These are phyloP conservation scores for Epichloe coenophiala DNA, from an alignment of 2,329 filamentous ascomycete genomes.

Conservation along the genomic window DNA sequence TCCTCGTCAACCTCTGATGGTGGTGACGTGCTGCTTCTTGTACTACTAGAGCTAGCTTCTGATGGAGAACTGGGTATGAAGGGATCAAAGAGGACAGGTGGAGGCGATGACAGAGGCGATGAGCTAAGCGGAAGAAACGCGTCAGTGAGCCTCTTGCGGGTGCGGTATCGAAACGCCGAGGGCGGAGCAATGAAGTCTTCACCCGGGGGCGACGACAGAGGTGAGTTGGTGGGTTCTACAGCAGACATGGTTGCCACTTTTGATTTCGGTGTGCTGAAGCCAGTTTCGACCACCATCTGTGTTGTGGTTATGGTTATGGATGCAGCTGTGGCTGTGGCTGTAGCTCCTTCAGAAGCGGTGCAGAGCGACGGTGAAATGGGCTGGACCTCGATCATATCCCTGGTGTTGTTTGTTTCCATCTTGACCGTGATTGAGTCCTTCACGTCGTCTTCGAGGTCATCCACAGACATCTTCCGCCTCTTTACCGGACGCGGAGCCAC, in stretches of 20 bases:
- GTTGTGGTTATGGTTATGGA: not conserved
- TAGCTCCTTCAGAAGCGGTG: not conserved
- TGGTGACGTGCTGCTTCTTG: constrained; percentile 24
- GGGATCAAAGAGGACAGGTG: constrained; percentile 37
- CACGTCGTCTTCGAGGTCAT: not conserved
- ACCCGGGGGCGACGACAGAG: constrained; percentile 25
- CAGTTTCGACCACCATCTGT: not conserved
- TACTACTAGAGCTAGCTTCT: constrained; percentile 20
- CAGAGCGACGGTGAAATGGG: not conserved
- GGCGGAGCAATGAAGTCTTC: constrained; percentile 17
- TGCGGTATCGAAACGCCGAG: constrained; percentile 12
- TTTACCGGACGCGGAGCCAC: constrained; percentile 16
- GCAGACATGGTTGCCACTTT: constrained; percentile 7
- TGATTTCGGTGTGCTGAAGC: constrained; percentile 7
- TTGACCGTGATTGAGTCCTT: not conserved
- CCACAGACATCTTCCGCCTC: constrained; percentile 18
- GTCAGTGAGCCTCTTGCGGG: constrained; percentile 11
- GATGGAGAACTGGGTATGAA: constrained; percentile 27
- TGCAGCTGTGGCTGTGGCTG: constrained; percentile 1
- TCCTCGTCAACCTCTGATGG: constrained; percentile 30
- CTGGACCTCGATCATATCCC: not conserved
- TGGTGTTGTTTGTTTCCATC: not conserved
- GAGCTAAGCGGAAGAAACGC: constrained; percentile 24
- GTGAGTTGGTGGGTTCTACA: constrained; percentile 17
- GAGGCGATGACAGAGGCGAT: constrained; percentile 45